phyloP scores from a whole-genome alignment of 179 eudicot genomes.

The Beta lomatogona region DNA sequence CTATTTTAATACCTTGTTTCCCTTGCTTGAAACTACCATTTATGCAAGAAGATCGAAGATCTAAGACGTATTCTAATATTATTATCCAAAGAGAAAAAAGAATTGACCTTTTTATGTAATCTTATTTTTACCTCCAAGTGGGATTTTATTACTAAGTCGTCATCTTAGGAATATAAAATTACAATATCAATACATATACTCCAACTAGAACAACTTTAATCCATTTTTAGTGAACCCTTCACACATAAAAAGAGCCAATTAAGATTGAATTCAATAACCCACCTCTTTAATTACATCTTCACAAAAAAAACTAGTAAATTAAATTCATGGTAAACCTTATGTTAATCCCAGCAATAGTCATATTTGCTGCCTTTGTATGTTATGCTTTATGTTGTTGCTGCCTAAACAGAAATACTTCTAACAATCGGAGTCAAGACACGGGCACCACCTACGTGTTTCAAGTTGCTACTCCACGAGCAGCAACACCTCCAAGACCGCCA shows the following conservation, averaged over 20 bases:
- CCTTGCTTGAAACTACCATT: neutral
- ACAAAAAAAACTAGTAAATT: neutral
- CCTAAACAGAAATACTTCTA: neutral
- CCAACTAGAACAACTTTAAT: neutral
- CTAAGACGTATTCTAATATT: no score
- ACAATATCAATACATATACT: neutral
- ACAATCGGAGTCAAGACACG: neutral
- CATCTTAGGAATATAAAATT: neutral
- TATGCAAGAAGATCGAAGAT: neutral
- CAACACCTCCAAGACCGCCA: constrained; percentile 9
- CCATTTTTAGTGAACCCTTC: neutral
- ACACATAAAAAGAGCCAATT: neutral
- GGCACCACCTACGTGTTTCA: constrained; percentile 2
- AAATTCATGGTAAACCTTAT: constrained; percentile 4
- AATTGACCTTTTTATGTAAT: no score
- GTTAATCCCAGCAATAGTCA: constrained; percentile 17
- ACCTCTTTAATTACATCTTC: neutral
- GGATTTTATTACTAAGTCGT: neutral
- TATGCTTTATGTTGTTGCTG: constrained; percentile 28
- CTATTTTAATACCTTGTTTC: neutral
- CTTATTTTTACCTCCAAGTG: neutral
- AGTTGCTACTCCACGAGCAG: neutral
- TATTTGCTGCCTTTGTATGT: constrained; percentile 19
- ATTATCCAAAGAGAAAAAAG: no score
- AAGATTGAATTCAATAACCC: neutral